phyloP scores from a whole-genome alignment of 306 rosid species.

The Medicago truncatula region DNA sequence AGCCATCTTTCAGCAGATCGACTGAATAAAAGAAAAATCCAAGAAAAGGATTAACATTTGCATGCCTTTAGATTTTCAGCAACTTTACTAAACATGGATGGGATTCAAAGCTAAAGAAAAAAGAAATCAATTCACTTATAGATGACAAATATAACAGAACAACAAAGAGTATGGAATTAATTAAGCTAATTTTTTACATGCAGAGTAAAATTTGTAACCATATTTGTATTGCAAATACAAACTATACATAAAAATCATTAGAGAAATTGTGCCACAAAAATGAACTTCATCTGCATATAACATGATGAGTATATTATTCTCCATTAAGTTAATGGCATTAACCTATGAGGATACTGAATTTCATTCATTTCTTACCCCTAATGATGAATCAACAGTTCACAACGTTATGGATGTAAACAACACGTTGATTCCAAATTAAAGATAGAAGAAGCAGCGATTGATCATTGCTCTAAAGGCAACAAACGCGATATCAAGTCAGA shows the following conservation, averaged over 20 bases:
- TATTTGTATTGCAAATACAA: neutral
- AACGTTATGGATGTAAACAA: conserved; percentile 6
- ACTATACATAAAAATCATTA: neutral
- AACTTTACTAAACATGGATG: conserved; percentile 5
- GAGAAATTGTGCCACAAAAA: neutral
- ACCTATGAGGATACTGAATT: neutral
- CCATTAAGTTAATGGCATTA: no score
- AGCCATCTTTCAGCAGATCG: conserved; percentile 64
- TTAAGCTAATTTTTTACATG: neutral
- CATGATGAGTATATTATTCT: neutral
- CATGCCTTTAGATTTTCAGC: neutral
- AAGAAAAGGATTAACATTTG: conserved; percentile 5
- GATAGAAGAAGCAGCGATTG: conserved; percentile 4
- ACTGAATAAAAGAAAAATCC: conserved; percentile 38
- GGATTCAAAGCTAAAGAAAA: neutral
- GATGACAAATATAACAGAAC: neutral
- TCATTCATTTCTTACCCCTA: conserved; percentile 8
- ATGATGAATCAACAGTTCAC: neutral
- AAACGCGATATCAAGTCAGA: neutral
- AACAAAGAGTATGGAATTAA: neutral
- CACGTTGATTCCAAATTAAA: neutral
- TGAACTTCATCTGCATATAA: neutral
- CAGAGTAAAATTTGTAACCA: neutral
- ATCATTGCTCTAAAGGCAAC: neutral
- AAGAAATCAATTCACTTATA: neutral